Base-by-base conservation (phyloP, 768 basidiomycete species). In the Leucosporidium creatinivorum region DNA sequence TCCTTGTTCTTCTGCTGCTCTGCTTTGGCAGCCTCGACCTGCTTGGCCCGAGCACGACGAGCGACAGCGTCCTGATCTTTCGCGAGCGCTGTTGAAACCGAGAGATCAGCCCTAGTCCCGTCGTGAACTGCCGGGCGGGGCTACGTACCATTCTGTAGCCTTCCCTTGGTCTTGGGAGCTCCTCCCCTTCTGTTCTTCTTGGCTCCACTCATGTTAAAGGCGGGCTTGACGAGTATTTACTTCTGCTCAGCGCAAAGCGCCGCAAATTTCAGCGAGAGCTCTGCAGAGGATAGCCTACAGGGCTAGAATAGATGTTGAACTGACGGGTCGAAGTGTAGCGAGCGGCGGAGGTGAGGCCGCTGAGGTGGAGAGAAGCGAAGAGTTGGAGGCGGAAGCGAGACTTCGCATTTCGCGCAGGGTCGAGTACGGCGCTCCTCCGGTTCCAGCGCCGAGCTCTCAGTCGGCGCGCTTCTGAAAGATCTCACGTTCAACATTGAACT, bases 131-230 rank as follows among this genome's bases (percentile, higher is more conserved):
- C 19, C 18, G 31, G 23, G n/a, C 33, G 31, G 33, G 10, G 2
- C 23, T 17, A 36, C 57, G 21, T 5, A 50, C 59, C 59, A 19
- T 26, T 28, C 8, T 9, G 28, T 17, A 61, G 48, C 12, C 30
- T 28, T 21, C 59, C 59, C 47, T 50, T 49, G 19, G 28, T 19
- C 28, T 50, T 61, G 8, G 47, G 47, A 15, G 26, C 59, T 18
- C 59, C 59, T 21, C 59, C 59, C 10, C 26, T 28, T 48, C 50
- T 50, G 47, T 61, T 61, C 47, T 48, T 50, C 59, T 61, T 50
- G 26, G 48, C 59, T 2, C 18, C 19, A 25, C 48, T 26, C 59
- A 49, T 61, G 28, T 31, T 15, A 19, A 18, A n/a, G 7, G 49
- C 19, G 7, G 18, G 21, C 23, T 33, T n/a, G 7, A 18, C 23